These are phyloP conservation scores for Solanum neorickii DNA, from an alignment of 257 asterid genomes.

Conservation along the genomic window DNA sequence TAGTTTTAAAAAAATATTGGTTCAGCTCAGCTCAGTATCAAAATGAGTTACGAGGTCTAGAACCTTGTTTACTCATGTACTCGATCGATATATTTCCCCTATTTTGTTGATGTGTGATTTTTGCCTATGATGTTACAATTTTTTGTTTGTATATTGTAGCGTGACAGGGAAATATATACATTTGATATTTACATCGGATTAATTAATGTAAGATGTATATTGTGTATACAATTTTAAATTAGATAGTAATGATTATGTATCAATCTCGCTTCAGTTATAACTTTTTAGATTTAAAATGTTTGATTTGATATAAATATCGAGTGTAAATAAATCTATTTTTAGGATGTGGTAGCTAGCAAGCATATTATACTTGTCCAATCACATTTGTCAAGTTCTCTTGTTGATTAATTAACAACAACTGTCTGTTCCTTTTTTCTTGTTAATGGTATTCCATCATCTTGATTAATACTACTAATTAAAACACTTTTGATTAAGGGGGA, in stretches of 20 bases:
- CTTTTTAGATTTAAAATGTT: not conserved
- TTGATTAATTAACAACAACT: constrained; percentile 29
- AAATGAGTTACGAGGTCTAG: accelerated
- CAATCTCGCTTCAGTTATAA: not conserved
- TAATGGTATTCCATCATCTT: constrained; percentile 47
- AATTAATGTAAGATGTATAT: not conserved
- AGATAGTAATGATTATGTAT: not conserved
- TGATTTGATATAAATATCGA: not conserved
- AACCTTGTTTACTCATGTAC: not conserved
- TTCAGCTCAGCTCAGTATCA: accelerated
- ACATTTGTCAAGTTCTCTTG: constrained; percentile 13
- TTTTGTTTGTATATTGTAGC: not conserved
- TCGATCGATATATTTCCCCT: not conserved
- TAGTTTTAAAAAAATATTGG: not conserved
- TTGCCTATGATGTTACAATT: not conserved
- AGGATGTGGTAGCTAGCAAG: not conserved
- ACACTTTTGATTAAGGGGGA: constrained; percentile 20
- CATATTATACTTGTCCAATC: constrained; percentile 18
- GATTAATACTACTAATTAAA: not conserved
- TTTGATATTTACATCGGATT: too few species aligned
- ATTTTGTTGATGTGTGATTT: not conserved
- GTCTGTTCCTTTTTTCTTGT: constrained; percentile 13
- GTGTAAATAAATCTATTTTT: not conserved
- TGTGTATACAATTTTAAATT: not conserved
- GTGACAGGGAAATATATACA: not conserved